Conservation (phyloP, 441 rosid genomes). For the Rhodomyrtus psidioides region DNA sequence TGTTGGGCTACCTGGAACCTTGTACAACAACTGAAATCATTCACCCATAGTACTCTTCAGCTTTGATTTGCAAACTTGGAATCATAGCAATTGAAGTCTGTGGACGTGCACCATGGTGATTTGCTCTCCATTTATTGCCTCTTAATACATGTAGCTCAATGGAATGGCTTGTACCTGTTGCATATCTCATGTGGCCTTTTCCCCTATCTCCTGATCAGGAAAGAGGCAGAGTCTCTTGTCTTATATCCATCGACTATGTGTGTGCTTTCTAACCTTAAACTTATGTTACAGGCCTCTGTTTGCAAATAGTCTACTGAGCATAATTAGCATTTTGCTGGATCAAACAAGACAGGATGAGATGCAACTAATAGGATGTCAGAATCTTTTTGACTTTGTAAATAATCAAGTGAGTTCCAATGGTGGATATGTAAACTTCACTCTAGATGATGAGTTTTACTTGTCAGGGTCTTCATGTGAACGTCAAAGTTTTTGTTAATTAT, state of each 20-base stretch:
- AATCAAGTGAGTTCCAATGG: constrained; percentile 56
- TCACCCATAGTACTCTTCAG: not conserved
- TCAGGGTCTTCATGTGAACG: not conserved
- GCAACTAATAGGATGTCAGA: constrained; percentile 69
- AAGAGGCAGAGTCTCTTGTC: not conserved
- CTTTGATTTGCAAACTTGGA: not conserved
- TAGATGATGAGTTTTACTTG: not conserved
- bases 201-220: not conserved
- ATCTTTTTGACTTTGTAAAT: constrained; percentile 76
- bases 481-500: constrained; percentile 7
- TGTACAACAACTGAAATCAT: not conserved
- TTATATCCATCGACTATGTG: not conserved
- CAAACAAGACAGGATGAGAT: constrained; percentile 70
- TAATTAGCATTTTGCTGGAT: constrained; percentile 67
- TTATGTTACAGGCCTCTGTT: constrained; percentile 61
- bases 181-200: not conserved
- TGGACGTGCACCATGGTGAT: not conserved
- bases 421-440: constrained; percentile 1
- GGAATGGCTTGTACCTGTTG: not conserved
- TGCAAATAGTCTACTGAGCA: constrained; percentile 72
- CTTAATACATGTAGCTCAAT: not conserved
- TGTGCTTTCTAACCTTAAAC: constrained; percentile 4
- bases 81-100: not conserved
- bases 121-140: not conserved
- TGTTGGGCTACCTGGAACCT: not conserved